Percentiles rank a stretch among this genome's conserved stretches.
Conservation (phyloP, 2,329 filamentous ascomycete species). For the Ophiocordyceps sinensis region DNA sequence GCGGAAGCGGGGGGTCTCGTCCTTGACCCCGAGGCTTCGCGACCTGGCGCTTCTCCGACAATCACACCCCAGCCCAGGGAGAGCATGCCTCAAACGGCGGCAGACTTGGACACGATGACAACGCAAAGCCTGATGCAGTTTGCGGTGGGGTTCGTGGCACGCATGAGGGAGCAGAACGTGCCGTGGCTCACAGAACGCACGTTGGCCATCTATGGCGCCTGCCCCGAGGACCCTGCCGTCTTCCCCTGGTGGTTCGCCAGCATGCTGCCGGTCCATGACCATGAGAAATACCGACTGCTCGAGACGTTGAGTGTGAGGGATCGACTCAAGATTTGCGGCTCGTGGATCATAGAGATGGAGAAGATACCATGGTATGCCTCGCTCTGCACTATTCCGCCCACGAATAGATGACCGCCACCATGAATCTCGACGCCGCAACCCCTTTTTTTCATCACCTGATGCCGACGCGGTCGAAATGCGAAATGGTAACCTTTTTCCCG, state of each 20-base stretch:
- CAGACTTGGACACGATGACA: constrained; percentile 33
- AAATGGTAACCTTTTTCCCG: too few relatives aligned
- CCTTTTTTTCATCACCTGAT: too few relatives aligned
- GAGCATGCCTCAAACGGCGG: not conserved
- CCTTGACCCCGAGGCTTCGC: too few relatives aligned
- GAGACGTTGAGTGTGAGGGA: constrained; percentile 62
- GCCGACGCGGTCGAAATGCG: too few relatives aligned
- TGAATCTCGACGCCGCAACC: too few relatives aligned
- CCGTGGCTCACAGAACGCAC: constrained; percentile 64
- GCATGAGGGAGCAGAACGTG: constrained; percentile 53
- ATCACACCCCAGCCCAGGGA: not conserved
- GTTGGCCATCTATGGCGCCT: constrained; percentile 60
- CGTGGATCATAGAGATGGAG: constrained; percentile 64
- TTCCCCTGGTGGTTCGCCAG: constrained; percentile 90
- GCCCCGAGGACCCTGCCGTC: constrained; percentile 57
- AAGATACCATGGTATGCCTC: constrained; percentile 53
- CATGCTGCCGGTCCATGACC: constrained; percentile 61
- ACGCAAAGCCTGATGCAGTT: constrained; percentile 56
- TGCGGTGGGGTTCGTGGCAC: constrained; percentile 50
- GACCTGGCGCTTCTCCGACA: not conserved
- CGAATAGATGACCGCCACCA: too few relatives aligned
- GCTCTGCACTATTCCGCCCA: not conserved
- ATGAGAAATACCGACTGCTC: constrained; percentile 67
- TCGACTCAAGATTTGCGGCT: constrained; percentile 67
- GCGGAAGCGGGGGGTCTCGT: too few relatives aligned